phyloP scores from a whole-genome alignment of 1,284 basidiomycete genomes.

The Fomes fomentarius region DNA sequence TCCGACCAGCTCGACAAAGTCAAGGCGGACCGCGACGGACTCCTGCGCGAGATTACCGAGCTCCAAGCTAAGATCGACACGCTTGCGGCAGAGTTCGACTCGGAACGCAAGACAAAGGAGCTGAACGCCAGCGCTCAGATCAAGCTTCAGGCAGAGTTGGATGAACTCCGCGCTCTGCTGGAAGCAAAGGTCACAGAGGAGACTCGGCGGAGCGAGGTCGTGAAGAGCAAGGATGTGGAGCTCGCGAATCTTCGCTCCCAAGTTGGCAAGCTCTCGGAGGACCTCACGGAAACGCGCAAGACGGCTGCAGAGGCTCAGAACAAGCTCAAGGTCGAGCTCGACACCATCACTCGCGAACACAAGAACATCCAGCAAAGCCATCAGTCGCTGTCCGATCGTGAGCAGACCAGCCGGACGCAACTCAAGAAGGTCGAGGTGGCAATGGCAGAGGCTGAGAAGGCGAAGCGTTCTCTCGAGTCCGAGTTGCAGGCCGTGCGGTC shows the following conservation, averaged over 20 bases:
- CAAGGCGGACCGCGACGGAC: conserved; percentile 55
- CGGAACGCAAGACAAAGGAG: conserved; percentile 64
- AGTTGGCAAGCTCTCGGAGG: conserved; percentile 58
- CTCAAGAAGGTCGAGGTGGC: conserved; percentile 55
- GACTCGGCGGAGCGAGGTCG: conserved; percentile 80
- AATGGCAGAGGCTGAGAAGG: conserved; percentile 70
- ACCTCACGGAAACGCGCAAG: conserved; percentile 61
- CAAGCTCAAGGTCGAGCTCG: conserved; percentile 71
- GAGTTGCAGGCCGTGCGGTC: conserved; percentile 75
- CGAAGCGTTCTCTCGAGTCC: conserved; percentile 70
- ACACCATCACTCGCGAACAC: conserved; percentile 61
- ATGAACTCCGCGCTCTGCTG: conserved; percentile 82
- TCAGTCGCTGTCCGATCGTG: conserved; percentile 63
- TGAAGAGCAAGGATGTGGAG: conserved; percentile 89
- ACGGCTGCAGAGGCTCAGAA: conserved; percentile 63
- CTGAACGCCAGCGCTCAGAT: conserved; percentile 54
- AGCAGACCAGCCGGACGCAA: conserved; percentile 54
- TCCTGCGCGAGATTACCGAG: conserved; percentile 65
- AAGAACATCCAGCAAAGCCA: conserved; percentile 60
- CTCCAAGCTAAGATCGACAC: conserved; percentile 74
- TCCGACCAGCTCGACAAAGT: conserved; percentile 56
- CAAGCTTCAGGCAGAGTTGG: conserved; percentile 82
- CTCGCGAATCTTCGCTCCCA: conserved; percentile 76
- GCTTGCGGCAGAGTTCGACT: conserved; percentile 65
- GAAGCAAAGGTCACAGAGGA: conserved; percentile 89